Evolutionary conservation across 2,329 filamentous ascomycete species (phyloP), one percentile per base, ranked within the genome.

Genomic region (Nectriaceae sp.): DNA sequence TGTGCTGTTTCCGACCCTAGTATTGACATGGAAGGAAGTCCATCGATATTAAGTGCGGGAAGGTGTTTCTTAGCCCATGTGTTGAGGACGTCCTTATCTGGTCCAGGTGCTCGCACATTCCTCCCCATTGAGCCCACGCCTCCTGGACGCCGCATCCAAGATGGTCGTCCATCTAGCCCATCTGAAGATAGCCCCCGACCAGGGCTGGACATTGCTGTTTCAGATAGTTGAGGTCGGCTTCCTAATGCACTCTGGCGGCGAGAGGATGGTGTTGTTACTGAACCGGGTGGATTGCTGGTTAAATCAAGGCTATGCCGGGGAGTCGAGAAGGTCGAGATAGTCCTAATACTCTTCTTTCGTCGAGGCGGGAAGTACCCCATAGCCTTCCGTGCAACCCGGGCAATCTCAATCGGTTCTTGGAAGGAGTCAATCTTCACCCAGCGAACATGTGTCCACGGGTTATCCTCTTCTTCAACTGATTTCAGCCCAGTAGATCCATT

Each of bases 361-460:
- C 91, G 83, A 6, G 92, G 92, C 3, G 93, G 93, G 64, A 97
- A 97, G 70, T 93, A 97, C 20, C 92, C 93, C 38, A 97, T 78
- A 2, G 87, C 81, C 69, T 86, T 85, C 48, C 89, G 84, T 19
- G 90, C 84, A 49, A 97, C 83, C 22, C 94, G 85, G 15, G 85
- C 90, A 56, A 99, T 94, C 67, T 97, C 89, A 20, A 94, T 85
- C 1, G 90, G 86, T 20, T 84, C 78, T 15, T 72, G 68, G 41
- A 77, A 73, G 19, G 85, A 87, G 53, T 93, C 89, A 21, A 97
- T 79, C 22, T 87, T 76, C 1, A 96, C 89, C 90, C 91, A 97
- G 39, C 89, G 86, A 49, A 96, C 90, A 69, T 97, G 91, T 50
- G 82, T 87, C 89, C 90, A 96, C 4, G 84, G 82, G 40, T 73